Conservation (phyloP, 1,139 yeast species). For the Candida albicans region DNA sequence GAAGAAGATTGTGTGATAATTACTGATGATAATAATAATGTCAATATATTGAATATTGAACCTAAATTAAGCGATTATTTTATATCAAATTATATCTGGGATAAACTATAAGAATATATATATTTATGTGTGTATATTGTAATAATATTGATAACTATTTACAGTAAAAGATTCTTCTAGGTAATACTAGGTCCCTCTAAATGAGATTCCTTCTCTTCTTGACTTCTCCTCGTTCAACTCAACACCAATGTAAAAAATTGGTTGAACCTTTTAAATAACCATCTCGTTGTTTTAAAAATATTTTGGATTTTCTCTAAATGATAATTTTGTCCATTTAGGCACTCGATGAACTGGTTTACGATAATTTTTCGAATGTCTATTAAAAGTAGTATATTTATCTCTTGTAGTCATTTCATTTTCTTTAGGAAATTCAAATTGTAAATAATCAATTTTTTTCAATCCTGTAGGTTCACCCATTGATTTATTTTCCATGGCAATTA, state of each 20-base stretch:
- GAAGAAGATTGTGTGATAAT: constrained; percentile 40
- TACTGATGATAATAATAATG: constrained; percentile 46
- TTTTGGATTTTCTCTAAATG: constrained; percentile 79
- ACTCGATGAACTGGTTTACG: constrained; percentile 86
- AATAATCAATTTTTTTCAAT: constrained; percentile 53
- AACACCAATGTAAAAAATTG: too few species aligned
- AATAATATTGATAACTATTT: too few species aligned
- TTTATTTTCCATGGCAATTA: constrained; percentile 25
- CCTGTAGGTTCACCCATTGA: constrained; percentile 42
- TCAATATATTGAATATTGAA: constrained; percentile 57
- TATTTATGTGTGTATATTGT: background rate
- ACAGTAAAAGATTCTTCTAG: too few species aligned
- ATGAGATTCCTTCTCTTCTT: background rate
- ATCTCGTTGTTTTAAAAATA: constrained; percentile 50
- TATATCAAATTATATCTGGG: constrained; percentile 74
- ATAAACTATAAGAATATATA: constrained; percentile 26
- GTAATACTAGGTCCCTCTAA: background rate
- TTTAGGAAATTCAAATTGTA: constrained; percentile 65
- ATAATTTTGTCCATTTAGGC: constrained; percentile 87
- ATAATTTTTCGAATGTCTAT: constrained; percentile 70
- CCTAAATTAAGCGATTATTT: constrained; percentile 62
- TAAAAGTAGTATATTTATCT: constrained; percentile 88
- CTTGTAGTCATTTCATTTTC: constrained; percentile 75
- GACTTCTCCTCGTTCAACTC: too few species aligned
- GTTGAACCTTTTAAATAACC: too few species aligned